Conservation (phyloP, 2,329 filamentous ascomycete genomes). For the Fusarium ambrosium region DNA sequence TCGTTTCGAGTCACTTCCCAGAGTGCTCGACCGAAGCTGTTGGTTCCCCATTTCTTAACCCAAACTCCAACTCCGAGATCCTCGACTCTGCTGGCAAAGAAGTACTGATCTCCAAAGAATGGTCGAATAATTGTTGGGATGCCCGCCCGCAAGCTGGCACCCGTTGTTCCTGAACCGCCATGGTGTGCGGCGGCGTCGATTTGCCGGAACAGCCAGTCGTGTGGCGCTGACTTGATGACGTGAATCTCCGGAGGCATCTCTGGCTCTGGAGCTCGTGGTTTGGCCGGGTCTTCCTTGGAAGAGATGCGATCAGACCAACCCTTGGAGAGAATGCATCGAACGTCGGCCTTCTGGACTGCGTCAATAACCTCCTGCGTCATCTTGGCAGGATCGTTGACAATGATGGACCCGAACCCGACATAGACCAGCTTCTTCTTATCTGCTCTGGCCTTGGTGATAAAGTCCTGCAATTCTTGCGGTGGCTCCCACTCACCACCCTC, state of each 20-base stretch:
- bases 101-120: constrained; percentile 98
- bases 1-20: constrained; percentile 94
- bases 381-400: constrained; percentile 88
- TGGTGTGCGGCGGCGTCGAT: constrained; percentile 96
- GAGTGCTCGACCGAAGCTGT: constrained; percentile 84
- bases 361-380: constrained; percentile 95
- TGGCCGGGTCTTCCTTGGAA: constrained; percentile 60
- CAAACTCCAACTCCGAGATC: constrained; percentile 93
- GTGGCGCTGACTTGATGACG: constrained; percentile 90
- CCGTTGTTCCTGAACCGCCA: constrained; percentile 94
- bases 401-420: constrained; percentile 96
- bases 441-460: constrained; percentile 84
- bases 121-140: constrained; percentile 95
- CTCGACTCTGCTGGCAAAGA: constrained; percentile 91
- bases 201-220: constrained; percentile 96
- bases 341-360: constrained; percentile 89
- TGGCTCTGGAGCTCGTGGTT: constrained; percentile 70
- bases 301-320: constrained; percentile 89
- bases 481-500: constrained; percentile 80
- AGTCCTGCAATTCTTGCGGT: constrained; percentile 79
- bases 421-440: constrained; percentile 96
- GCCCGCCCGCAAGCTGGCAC: constrained; percentile 90
- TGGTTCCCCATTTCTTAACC: constrained; percentile 90
- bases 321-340: constrained; percentile 94
- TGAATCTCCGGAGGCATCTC: constrained; percentile 85